phyloP scores from a whole-genome alignment of 805 yeast species.

The Cyberlindnera petersonii region DNA sequence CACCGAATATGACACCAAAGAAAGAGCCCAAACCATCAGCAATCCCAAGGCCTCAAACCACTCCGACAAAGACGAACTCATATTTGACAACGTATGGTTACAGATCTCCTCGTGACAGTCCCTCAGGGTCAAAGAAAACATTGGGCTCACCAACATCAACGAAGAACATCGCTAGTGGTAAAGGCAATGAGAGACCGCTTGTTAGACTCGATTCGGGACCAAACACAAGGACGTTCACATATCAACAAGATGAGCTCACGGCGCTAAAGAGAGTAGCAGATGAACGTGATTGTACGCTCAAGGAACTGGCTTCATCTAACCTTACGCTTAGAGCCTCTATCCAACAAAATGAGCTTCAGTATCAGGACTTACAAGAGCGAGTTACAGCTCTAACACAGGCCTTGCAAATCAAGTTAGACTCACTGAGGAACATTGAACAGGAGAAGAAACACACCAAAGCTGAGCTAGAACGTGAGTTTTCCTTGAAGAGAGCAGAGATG shows the following conservation, averaged over 20 bases:
- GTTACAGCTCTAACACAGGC: slow-evolving; percentile 15
- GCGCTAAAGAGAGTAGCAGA: slow-evolving; percentile 12
- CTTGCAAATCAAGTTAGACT: slow-evolving; percentile 30
- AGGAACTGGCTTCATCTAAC: slow-evolving; percentile 21
- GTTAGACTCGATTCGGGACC: neutral
- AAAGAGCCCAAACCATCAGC: slow-evolving; percentile 16
- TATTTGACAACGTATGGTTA: slow-evolving; percentile 13
- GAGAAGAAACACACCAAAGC: slow-evolving; percentile 27
- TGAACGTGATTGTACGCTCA: slow-evolving; percentile 21
- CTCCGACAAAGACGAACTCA: slow-evolving; percentile 22
- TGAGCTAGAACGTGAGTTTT: slow-evolving; percentile 26
- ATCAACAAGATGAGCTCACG: slow-evolving; percentile 10
- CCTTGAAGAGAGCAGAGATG: slow-evolving; percentile 31
- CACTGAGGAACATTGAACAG: slow-evolving; percentile 27
- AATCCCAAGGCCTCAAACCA: slow-evolving; percentile 22
- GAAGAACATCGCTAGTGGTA: no score
- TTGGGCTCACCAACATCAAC: no score
- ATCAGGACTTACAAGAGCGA: slow-evolving; percentile 30
- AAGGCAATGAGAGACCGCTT: neutral
- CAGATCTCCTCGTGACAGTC: slow-evolving; percentile 11
- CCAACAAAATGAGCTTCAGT: slow-evolving; percentile 36
- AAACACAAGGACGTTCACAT: neutral
- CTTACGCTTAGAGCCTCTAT: slow-evolving; percentile 35
- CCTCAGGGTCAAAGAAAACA: neutral
- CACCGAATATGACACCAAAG: no score